Evolutionary conservation across 2,329 filamentous ascomycete species (phyloP).

Genomic region (Endothia cerciana): DNA sequence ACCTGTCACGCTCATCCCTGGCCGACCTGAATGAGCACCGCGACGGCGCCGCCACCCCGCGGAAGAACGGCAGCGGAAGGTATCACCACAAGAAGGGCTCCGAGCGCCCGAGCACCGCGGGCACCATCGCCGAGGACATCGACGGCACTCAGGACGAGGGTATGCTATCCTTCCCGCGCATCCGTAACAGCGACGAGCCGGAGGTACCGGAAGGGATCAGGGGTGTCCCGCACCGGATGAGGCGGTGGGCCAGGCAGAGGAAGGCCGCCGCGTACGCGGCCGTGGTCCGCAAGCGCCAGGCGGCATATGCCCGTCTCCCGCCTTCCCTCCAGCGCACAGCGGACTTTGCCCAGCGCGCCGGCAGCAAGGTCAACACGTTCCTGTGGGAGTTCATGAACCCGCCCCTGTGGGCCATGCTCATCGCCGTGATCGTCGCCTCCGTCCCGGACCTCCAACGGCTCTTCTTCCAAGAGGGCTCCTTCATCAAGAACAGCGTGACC

Average conservation of each 20-base stretch:
- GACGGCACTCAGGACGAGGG: conserved; percentile 44
- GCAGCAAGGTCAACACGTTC: conserved; percentile 60
- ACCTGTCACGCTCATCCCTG: conserved; percentile 54
- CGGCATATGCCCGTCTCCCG: conserved; percentile 46
- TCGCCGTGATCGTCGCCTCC: conserved; percentile 88
- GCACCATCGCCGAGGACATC: conserved; percentile 28
- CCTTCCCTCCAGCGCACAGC: conserved; percentile 44
- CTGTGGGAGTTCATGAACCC: conserved; percentile 98
- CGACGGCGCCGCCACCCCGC: conserved; percentile 31
- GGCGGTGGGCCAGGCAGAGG: conserved; percentile 37
- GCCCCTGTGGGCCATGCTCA: conserved; percentile 94
- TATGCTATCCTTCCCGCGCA: conserved; percentile 66
- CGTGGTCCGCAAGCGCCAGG: conserved; percentile 29
- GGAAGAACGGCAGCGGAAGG: conserved; percentile 38
- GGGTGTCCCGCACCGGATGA: conserved; percentile 46
- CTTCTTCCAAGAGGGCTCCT: conserved; percentile 88
- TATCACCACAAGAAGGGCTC: conserved; percentile 35
- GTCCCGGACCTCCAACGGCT: conserved; percentile 79
- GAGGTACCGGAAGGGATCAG: conserved; percentile 46
- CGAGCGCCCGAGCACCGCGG: conserved; percentile 25
- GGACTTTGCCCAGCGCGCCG: conserved; percentile 38
- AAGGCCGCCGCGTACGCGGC: conserved; percentile 31
- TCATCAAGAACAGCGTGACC: conserved; percentile 91
- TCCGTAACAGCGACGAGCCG: conserved; percentile 49
- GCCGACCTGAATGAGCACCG: conserved; percentile 19